These are phyloP conservation scores for Gypsophila paniculata DNA, from an alignment of 179 eudicot genomes.

Conservation along the genomic window DNA sequence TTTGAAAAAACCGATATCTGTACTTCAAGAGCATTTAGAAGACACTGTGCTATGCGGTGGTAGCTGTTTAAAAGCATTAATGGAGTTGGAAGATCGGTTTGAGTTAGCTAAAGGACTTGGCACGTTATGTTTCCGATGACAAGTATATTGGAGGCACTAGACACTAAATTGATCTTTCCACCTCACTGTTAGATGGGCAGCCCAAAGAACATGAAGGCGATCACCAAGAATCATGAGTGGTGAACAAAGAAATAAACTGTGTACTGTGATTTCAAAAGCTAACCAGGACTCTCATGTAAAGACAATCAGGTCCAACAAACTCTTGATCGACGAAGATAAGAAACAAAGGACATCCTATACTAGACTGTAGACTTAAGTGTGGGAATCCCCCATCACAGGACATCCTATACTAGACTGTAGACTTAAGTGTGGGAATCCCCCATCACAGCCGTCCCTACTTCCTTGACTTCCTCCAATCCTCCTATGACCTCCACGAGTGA, in stretches of 20 bases:
- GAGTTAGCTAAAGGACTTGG: too few relatives aligned
- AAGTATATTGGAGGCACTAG: background rate
- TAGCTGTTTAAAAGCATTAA: background rate
- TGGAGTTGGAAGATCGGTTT: background rate
- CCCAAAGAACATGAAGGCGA: too few relatives aligned
- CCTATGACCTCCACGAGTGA: too few relatives aligned
- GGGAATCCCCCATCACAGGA: too few relatives aligned
- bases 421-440: too few relatives aligned
- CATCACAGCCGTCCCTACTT: too few relatives aligned
- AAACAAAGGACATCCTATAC: background rate
- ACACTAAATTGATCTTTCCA: background rate
- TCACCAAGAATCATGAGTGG: background rate
- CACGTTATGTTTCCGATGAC: background rate
- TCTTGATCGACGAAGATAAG: background rate
- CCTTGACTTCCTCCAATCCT: too few relatives aligned
- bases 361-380: too few relatives aligned
- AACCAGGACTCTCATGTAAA: background rate
- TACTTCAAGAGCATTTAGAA: constrained; percentile 6
- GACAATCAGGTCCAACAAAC: background rate
- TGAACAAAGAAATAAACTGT: background rate
- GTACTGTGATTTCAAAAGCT: background rate
- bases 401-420: too few relatives aligned
- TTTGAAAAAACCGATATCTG: background rate
- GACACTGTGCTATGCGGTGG: background rate
- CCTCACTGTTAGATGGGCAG: background rate